These are phyloP conservation scores for Paragyromitra xinjiangensis DNA, from an alignment of 495 filamentous ascomycete genomes.

Conservation along the genomic window DNA sequence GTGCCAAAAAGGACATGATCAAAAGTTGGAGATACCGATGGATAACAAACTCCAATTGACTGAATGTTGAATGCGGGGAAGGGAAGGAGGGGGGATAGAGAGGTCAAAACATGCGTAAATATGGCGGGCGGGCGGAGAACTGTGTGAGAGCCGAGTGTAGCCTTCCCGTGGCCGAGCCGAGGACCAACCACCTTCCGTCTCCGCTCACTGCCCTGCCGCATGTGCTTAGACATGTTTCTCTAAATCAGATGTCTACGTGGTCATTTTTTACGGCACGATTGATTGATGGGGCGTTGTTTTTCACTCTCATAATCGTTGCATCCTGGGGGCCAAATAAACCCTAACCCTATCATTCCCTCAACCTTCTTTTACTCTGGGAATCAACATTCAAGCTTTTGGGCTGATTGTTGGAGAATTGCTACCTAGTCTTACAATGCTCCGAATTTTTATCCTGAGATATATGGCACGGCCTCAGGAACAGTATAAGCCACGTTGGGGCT, in stretches of 20 bases:
- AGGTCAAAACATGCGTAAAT: constrained; percentile 31
- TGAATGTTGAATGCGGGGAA: constrained; percentile 35
- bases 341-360: not conserved
- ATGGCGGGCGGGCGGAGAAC: constrained; percentile 31
- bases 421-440: not conserved
- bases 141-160: constrained; percentile 37
- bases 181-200: constrained; percentile 30
- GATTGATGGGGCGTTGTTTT: not conserved
- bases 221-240: not conserved
- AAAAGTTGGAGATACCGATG: constrained; percentile 17
- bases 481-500: not conserved
- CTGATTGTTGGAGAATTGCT: not conserved
- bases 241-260: not conserved
- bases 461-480: not conserved
- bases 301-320: not conserved
- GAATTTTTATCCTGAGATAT: not conserved
- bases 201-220: not conserved
- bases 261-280: not conserved
- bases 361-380: too few relatives aligned
- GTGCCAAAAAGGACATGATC: constrained; percentile 53
- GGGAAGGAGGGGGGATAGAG: constrained; percentile 10
- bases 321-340: not conserved
- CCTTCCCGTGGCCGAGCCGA: constrained; percentile 41
- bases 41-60: constrained; percentile 29
- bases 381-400: too few relatives aligned